These are phyloP conservation scores for Prunus mira DNA, from an alignment of 306 rosid genomes.

Conservation along the genomic window DNA sequence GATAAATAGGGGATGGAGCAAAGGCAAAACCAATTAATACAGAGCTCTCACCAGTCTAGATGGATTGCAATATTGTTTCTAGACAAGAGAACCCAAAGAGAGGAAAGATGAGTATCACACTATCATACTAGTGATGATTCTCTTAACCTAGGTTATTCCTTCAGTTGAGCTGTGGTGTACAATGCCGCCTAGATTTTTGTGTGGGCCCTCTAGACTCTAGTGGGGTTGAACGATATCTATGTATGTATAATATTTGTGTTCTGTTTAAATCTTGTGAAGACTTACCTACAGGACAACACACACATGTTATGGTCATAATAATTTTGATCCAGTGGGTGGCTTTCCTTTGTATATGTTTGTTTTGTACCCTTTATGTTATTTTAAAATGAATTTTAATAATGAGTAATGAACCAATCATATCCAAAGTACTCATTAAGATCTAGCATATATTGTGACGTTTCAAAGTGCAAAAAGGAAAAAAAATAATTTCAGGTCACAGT, in stretches of 20 bases:
- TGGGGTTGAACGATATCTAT: background rate
- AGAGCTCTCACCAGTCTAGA: background rate
- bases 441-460: background rate
- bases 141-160: slow-evolving; percentile 7
- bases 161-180: background rate
- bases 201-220: background rate
- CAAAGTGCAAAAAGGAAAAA: background rate
- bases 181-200: background rate
- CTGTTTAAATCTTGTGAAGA: background rate
- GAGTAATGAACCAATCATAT: background rate
- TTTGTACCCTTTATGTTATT: background rate
- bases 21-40: background rate
- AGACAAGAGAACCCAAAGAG: background rate
- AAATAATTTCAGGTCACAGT: background rate
- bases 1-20: too few species aligned
- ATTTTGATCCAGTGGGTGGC: background rate
- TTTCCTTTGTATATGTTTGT: background rate
- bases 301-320: background rate
- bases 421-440: background rate
- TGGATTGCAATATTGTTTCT: background rate
- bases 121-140: background rate
- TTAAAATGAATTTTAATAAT: background rate
- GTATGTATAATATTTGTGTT: background rate
- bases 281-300: background rate
- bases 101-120: background rate